phyloP scores from a whole-genome alignment of 78 protist genomes.

The Planoprotostelium fungivorum region DNA sequence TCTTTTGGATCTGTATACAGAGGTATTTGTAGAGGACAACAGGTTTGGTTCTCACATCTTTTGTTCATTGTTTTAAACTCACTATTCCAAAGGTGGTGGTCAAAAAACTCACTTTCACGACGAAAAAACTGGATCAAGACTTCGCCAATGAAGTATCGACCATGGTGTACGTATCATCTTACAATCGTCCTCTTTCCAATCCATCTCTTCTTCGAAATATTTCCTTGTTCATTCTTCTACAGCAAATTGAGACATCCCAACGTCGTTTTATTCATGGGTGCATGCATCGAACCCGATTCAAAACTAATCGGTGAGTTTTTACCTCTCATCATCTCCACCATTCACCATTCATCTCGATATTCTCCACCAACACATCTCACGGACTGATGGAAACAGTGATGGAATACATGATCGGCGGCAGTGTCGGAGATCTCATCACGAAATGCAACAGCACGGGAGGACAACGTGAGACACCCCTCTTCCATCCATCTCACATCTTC shows the following conservation, averaged over 20 bases:
- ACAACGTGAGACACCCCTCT: too few species aligned
- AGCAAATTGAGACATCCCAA: slow-evolving; percentile 35
- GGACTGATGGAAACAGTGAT: not conserved
- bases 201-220: not conserved
- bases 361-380: not conserved
- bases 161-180: not conserved
- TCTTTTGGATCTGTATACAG: not conserved
- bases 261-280: slow-evolving; percentile 67
- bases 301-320: slow-evolving; percentile 44
- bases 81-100: not conserved
- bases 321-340: too few species aligned
- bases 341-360: too few species aligned
- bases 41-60: not conserved
- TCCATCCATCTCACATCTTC: too few species aligned
- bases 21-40: not conserved
- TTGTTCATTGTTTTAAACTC: not conserved
- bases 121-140: not conserved
- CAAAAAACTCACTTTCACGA: not conserved
- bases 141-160: not conserved
- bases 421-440: not conserved
- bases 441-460: not conserved
- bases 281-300: slow-evolving; percentile 58
- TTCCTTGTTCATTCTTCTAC: not conserved
- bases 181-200: not conserved
- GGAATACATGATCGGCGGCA: not conserved